phyloP scores from a whole-genome alignment of 768 basidiomycete genomes.

The Mycena sanguinolenta region DNA sequence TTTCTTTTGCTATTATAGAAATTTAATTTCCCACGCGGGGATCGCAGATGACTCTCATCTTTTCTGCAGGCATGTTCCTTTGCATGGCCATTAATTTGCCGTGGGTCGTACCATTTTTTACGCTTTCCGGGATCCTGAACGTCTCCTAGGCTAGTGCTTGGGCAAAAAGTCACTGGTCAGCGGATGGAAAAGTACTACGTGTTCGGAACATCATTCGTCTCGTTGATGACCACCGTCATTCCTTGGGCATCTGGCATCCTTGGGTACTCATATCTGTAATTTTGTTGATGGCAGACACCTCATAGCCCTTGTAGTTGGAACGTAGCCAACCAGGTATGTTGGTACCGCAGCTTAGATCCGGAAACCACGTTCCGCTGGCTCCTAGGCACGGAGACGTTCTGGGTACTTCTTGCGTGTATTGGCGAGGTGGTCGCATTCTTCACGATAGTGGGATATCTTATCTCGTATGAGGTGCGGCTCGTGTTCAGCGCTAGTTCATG shows the following conservation, averaged over 20 bases:
- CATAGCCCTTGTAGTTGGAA: neutral
- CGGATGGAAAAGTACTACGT: conserved; percentile 1
- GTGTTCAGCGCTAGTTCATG: neutral
- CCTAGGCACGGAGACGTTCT: neutral
- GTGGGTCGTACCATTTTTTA: too few species aligned
- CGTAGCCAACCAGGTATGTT: neutral
- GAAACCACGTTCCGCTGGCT: neutral
- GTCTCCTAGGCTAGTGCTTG: too few species aligned
- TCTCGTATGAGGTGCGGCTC: conserved; percentile 1
- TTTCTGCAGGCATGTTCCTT: neutral
- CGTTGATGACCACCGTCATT: too few species aligned
- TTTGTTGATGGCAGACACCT: neutral
- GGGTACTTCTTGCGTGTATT: neutral
- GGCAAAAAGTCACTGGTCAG: too few species aligned
- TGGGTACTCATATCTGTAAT: neutral
- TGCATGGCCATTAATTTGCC: too few species aligned
- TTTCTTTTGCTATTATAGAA: neutral
- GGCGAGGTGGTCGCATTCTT: too few species aligned
- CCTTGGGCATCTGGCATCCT: too few species aligned
- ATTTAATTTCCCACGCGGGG: too few species aligned
- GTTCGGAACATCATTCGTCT: neutral
- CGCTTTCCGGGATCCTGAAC: too few species aligned
- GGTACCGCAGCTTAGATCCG: too few species aligned
- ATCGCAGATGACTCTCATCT: conserved; percentile 1
- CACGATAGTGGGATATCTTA: neutral